These are phyloP conservation scores for Fusarium chuoi DNA, from an alignment of 2,329 filamentous ascomycete genomes.

Conservation along the genomic window DNA sequence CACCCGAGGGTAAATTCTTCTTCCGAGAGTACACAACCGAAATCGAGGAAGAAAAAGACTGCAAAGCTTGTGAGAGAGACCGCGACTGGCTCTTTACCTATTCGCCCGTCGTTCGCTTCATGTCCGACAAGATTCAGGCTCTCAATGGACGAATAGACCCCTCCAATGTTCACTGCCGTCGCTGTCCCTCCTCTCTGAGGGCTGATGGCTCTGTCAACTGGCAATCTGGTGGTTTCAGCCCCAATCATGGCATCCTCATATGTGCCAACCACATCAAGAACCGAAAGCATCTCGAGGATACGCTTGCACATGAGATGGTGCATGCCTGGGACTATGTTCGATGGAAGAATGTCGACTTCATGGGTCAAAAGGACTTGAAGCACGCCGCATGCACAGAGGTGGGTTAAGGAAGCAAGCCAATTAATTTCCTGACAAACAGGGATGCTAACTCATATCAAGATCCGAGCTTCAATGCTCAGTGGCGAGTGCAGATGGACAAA, in stretches of 20 bases:
- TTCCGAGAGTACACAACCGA: constrained; percentile 83
- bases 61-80: constrained; percentile 81
- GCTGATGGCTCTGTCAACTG: constrained; percentile 70
- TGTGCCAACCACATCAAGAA: constrained; percentile 92
- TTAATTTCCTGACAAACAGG: not conserved
- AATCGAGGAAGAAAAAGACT: constrained; percentile 80
- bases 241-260: constrained; percentile 86
- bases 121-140: constrained; percentile 81
- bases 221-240: constrained; percentile 83
- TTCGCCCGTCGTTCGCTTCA: constrained; percentile 87
- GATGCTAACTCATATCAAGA: constrained; percentile 60
- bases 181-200: constrained; percentile 72
- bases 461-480: constrained; percentile 89
- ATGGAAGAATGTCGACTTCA: constrained; percentile 84
- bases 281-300: constrained; percentile 87
- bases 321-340: constrained; percentile 94
- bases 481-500: constrained; percentile 92
- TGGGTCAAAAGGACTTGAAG: constrained; percentile 75
- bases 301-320: constrained; percentile 96
- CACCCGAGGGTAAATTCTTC: constrained; percentile 73
- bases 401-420: constrained; percentile 32
- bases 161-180: constrained; percentile 82
- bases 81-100: constrained; percentile 86
- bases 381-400: constrained; percentile 97
- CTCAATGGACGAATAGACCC: constrained; percentile 80